Base-by-base conservation (phyloP, 305 asterid genomes). In the Solanum hybrid region DNA sequence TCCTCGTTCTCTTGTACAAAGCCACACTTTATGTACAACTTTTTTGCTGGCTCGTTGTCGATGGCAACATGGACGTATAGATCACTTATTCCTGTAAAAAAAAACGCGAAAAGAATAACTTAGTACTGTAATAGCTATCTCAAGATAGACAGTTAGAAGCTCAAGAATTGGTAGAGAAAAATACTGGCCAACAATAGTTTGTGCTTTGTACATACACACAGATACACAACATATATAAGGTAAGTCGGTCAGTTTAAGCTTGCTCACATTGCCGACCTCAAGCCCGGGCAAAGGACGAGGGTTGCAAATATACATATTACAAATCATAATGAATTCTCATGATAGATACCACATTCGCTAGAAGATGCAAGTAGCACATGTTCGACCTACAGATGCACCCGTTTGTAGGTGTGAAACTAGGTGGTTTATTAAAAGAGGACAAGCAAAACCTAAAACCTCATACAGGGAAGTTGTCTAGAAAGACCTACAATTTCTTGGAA, bases 21-120 rank as follows among this genome's bases (percentile, higher is more conserved):
- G 72, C 99, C 98, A 91, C 99, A 92, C 92, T 97, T 97, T 87
- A 91, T 13, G 94, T 97, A 96, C 73, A 97, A 93, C 83, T 95
- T 96, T 93, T 93, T 94, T 11, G 99, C 99, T 37, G 98, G 92
- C 90, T 93, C 97, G 45, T 97, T 97, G 80, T 97, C 96, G 92
- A 94, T 94, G 33, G 99, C 99, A 89, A 96, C 99, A 26, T 96
- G 99, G 87, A 97, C 99, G 65, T 97, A 97, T 91, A 97, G 89
- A 93, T 97, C 99, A 89, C 98, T 96, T 90, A 96, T 95, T 88
- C 99, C 99, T 96, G 96, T 32, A 77, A 32, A 82, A 92, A 17
- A 20, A 26, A 75, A 31, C 3, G 12, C 7, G 5, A 6, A 9
- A 41, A 27, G n/a, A 4, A 20, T 11, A 2, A 0, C 32, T 34